Evolutionary conservation across 352 stramenopile species (phyloP), one percentile per base, ranked within the genome.

Genomic region (Thalassiosira ordinaria): DNA sequence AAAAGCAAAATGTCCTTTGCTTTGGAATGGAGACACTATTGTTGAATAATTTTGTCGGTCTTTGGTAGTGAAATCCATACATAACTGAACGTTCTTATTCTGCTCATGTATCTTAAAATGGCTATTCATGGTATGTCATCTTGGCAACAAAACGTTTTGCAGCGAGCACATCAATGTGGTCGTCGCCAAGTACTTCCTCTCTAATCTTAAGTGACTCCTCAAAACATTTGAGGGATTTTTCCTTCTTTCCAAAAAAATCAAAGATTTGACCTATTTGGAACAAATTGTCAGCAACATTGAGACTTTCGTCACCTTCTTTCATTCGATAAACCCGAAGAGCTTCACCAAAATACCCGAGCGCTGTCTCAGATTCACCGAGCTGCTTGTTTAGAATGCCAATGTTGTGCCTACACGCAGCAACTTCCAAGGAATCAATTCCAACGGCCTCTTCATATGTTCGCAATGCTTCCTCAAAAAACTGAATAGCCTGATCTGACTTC

Each of bases 231-330:
- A 80, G 46, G 7, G 74, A 51, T 37, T 83, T 86, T 20, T 82
- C 60, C 13, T 47, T 74, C 1, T 87, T 56, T 51, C 68, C 74
- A 69, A 74, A 70, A 27, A 77, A 80, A 53, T 83, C 74, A 69
- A 85, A 89, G 2, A 89, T 78, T 27, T 77, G 69, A 8, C 74
- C 82, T 44, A 89, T 84, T 14, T 85, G 66, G 22, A 80, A 85
- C 9, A 89, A 51, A 35, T 78, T 64, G 29, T 66, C 55, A 18
- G 78, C 82, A 41, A 87, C 70, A 61, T 74, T 49, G 6, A 85
- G 56, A 27, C 65, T 82, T 44, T 77, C 78, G 49, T 85, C 78
- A 3, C 82, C 82, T 53, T 81, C 57, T 63, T 67, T 80, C 22
- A 56, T 49, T 13, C 74, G 18, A 60, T 85, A 68, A 55, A 82